Evolutionary conservation across 345 rosid species (phyloP).

Genomic region (Camelina neglecta): DNA sequence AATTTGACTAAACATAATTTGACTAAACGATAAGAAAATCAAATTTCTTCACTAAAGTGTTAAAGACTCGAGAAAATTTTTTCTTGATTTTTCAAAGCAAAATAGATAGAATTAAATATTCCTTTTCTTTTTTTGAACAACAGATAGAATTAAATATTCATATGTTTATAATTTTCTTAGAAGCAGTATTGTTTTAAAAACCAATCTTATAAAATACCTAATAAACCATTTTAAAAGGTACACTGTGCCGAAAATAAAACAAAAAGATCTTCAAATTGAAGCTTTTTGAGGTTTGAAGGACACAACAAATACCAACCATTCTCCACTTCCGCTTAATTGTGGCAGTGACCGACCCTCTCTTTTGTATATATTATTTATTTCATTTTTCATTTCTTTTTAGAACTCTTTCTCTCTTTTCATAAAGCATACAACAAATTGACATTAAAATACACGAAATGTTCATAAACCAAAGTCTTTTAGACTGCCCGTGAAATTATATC

Average conservation of each 20-base stretch:
- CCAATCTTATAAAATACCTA: background rate
- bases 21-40: background rate
- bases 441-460: slow-evolving; percentile 40
- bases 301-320: slow-evolving; percentile 49
- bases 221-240: background rate
- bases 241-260: slow-evolving; percentile 20
- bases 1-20: background rate
- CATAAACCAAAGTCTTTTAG: slow-evolving; percentile 27
- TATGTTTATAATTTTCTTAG: background rate
- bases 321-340: slow-evolving; percentile 43
- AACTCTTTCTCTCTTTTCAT: slow-evolving; percentile 27
- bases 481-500: slow-evolving; percentile 38
- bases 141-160: background rate
- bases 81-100: background rate
- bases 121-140: background rate
- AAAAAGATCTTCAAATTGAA: slow-evolving; percentile 32
- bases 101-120: background rate
- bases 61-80: background rate
- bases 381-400: background rate
- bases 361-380: slow-evolving; percentile 22
- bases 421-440: slow-evolving; percentile 41
- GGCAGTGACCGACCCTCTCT: slow-evolving; percentile 44
- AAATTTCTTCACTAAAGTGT: background rate
- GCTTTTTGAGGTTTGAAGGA: slow-evolving; percentile 39
- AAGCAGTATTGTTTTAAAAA: background rate